Conservation (phyloP, 2,329 filamentous ascomycete genomes). For the Escovopsis sp. region DNA sequence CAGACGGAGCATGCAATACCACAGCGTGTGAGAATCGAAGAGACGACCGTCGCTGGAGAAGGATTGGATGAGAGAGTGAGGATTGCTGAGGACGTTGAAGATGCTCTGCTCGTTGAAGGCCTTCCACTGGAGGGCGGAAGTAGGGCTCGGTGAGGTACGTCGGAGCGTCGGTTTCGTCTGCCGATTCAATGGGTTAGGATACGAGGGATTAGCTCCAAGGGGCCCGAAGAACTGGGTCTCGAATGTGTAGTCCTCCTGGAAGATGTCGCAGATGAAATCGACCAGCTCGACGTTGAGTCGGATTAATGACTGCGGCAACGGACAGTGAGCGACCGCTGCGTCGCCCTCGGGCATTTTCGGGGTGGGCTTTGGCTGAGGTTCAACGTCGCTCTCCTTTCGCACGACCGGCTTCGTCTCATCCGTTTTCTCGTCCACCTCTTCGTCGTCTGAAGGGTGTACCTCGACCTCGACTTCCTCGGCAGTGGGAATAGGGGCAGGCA, state of each 20-base stretch:
- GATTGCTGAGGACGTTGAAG: conserved; percentile 46
- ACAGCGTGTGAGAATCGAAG: conserved; percentile 45
- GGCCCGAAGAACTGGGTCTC: conserved; percentile 34
- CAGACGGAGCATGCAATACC: conserved; percentile 47
- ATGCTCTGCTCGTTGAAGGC: conserved; percentile 48
- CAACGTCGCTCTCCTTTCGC: not conserved
- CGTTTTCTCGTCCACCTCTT: conserved; percentile 6
- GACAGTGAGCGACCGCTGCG: conserved; percentile 3
- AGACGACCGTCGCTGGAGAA: conserved; percentile 38
- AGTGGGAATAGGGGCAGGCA: conserved; percentile 13
- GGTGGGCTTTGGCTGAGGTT: conserved; percentile 1
- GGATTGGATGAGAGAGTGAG: conserved; percentile 36
- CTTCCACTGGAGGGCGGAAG: conserved; percentile 33
- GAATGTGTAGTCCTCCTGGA: conserved; percentile 38
- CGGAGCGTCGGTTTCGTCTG: conserved; percentile 5
- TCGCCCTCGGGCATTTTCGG: conserved; percentile 1
- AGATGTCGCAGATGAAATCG: conserved; percentile 44
- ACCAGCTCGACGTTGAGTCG: conserved; percentile 38
- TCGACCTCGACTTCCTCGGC: conserved; percentile 7
- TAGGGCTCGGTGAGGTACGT: conserved; percentile 1
- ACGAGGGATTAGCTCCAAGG: conserved; percentile 5
- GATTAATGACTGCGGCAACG: conserved; percentile 41
- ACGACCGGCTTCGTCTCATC: not conserved
- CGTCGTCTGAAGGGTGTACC: conserved; percentile 7
- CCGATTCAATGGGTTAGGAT: conserved; percentile 6